These are phyloP conservation scores for Xylariaceae sp. DNA, from an alignment of 2,329 filamentous ascomycete species.

Conservation along the genomic window DNA sequence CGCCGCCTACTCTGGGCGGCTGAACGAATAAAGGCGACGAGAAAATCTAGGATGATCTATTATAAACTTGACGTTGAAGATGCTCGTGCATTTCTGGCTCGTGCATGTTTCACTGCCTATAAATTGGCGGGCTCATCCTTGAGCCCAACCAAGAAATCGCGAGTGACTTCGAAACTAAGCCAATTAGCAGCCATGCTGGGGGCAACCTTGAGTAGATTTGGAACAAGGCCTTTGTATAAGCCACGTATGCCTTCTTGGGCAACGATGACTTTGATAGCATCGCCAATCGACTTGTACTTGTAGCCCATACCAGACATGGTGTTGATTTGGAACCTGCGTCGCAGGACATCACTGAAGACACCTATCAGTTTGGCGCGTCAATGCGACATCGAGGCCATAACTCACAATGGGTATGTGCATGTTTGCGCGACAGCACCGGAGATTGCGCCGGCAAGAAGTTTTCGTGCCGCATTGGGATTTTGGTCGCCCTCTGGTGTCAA, in stretches of 20 bases:
- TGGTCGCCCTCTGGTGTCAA: conserved; percentile 84
- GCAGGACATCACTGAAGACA: conserved; percentile 70
- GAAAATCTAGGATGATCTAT: conserved; percentile 4
- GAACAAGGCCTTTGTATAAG: conserved; percentile 92
- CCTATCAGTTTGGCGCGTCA: conserved; percentile 22
- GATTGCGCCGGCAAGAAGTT: conserved; percentile 83
- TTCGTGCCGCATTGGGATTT: conserved; percentile 74
- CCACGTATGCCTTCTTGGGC: conserved; percentile 77
- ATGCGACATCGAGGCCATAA: conserved; percentile 16
- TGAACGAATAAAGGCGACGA: background rate
- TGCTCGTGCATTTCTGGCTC: background rate
- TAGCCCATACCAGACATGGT: conserved; percentile 99
- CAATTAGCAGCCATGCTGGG: conserved; percentile 98
- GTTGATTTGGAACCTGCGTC: conserved; percentile 95
- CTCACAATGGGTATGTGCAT: conserved; percentile 96
- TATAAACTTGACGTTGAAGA: background rate
- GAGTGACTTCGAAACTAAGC: conserved; percentile 92
- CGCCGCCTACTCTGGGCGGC: background rate
- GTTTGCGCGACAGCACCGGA: conserved; percentile 97
- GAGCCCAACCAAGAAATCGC: conserved; percentile 74
- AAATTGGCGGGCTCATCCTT: conserved; percentile 40
- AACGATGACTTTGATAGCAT: conserved; percentile 79
- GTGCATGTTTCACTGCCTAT: conserved; percentile 16
- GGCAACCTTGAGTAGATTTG: conserved; percentile 93
- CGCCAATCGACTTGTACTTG: conserved; percentile 81